phyloP scores from a whole-genome alignment of 495 filamentous ascomycete genomes.

The Immersiella caudata region DNA sequence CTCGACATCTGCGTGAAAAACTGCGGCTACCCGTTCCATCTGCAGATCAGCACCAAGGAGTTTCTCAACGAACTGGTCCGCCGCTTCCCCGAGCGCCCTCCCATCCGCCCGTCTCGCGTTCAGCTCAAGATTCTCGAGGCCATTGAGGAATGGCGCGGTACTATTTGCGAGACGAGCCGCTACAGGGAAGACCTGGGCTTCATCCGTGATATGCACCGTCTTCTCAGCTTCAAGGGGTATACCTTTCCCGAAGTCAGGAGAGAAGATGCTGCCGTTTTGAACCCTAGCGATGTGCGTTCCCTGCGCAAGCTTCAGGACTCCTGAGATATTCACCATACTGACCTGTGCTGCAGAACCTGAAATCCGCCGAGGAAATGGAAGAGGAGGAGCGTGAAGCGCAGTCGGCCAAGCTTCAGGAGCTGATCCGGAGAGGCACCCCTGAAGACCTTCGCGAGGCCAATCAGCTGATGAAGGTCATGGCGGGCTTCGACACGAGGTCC shows the following conservation, averaged over 20 bases:
- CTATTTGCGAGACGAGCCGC: conserved; percentile 94
- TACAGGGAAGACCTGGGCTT: conserved; percentile 97
- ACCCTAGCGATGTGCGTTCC: conserved; percentile 83
- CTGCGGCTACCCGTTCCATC: conserved; percentile 98
- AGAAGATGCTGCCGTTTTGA: conserved; percentile 96
- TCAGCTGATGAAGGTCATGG: conserved; percentile 97
- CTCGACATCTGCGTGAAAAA: conserved; percentile 99
- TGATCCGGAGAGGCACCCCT: conserved; percentile 88
- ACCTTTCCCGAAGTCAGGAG: conserved; percentile 86
- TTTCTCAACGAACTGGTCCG: conserved; percentile 98
- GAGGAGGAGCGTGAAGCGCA: conserved; percentile 93
- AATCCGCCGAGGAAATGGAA: conserved; percentile 98
- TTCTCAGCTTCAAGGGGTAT: conserved; percentile 96
- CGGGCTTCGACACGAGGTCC: conserved; percentile 88
- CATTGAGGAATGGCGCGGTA: conserved; percentile 98
- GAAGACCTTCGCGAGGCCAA: conserved; percentile 96
- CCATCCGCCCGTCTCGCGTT: conserved; percentile 79
- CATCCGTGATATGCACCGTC: conserved; percentile 96
- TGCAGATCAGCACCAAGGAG: conserved; percentile 98
- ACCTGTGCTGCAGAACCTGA: conserved; percentile 67
- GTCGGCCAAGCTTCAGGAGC: conserved; percentile 93
- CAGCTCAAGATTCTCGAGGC: conserved; percentile 92
- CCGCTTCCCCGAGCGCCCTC: conserved; percentile 91
- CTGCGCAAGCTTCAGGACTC: not conserved
- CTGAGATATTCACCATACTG: not conserved